These are phyloP conservation scores for Tricholomella constricta DNA, from an alignment of 768 basidiomycete species.

Conservation along the genomic window DNA sequence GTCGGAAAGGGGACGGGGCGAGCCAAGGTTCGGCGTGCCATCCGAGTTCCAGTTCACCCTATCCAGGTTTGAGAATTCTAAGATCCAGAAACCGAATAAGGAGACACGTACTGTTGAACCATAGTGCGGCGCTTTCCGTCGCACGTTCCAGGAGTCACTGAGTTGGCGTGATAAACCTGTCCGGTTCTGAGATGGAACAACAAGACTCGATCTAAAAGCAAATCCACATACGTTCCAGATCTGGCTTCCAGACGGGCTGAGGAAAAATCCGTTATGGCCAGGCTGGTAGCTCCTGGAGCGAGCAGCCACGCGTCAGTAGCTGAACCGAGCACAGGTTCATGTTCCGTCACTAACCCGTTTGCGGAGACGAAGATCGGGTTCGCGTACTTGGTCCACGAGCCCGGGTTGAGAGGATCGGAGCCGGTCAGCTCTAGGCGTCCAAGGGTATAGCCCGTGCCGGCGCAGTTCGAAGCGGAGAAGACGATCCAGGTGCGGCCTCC, in stretches of 20 bases:
- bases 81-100: not conserved
- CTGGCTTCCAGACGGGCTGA: conserved; percentile 27
- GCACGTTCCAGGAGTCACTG: conserved; percentile 24
- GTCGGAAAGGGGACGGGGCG: conserved; percentile 15
- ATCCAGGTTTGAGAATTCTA: not conserved
- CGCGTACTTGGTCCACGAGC: conserved; percentile 32
- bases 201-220: too few relatives aligned
- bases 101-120: conserved; percentile 22
- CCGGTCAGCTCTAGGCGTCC: conserved; percentile 34
- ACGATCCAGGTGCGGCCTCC: conserved; percentile 33
- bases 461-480: conserved; percentile 33
- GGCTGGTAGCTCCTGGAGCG: conserved; percentile 24
- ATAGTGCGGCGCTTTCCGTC: conserved; percentile 28
- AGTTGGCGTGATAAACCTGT: conserved; percentile 27
- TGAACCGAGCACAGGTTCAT: not conserved
- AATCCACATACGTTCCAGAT: conserved; percentile 23
- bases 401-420: conserved; percentile 30
- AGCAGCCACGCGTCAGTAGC: not conserved
- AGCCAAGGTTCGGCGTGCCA: conserved; percentile 23
- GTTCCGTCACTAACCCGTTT: conserved; percentile 26
- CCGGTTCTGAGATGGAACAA: not conserved
- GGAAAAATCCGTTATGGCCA: conserved; percentile 38
- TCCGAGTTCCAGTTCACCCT: conserved; percentile 25
- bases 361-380: conserved; percentile 30
- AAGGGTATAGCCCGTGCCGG: conserved; percentile 32